Percentiles rank a stretch among this genome's conserved stretches.
Conservation (phyloP, 164 flowering plant species). For the Buxus sempervirens region DNA sequence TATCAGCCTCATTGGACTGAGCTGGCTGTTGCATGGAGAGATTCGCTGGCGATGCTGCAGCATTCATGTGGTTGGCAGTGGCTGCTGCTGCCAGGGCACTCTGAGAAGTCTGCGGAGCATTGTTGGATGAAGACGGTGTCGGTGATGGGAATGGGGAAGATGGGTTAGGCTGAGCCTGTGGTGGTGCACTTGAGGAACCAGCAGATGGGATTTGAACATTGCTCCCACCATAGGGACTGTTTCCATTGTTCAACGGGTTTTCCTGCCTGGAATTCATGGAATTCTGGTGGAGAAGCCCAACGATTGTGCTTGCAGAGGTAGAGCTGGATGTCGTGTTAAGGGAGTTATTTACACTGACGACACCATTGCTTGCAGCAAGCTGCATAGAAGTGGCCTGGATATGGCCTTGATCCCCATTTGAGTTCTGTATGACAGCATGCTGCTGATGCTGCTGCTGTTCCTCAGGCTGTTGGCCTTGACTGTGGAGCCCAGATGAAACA, state of each 20-base stretch:
- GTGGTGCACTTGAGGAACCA: slow-evolving; percentile 50
- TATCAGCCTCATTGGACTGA: slow-evolving; percentile 59
- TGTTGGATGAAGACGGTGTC: slow-evolving; percentile 72
- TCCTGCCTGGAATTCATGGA: slow-evolving; percentile 82
- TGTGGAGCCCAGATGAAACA: slow-evolving; percentile 44
- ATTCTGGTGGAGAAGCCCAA: slow-evolving; percentile 79
- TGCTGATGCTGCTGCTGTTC: slow-evolving; percentile 40
- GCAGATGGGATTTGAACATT: slow-evolving; percentile 73
- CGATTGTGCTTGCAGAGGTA: slow-evolving; percentile 51
- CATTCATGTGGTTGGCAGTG: slow-evolving; percentile 37
- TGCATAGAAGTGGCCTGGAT: slow-evolving; percentile 36
- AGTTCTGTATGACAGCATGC: slow-evolving; percentile 39
- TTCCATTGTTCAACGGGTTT: slow-evolving; percentile 45
- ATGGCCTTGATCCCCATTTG: slow-evolving; percentile 43
- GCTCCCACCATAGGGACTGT: slow-evolving; percentile 60
- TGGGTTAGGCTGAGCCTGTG: slow-evolving; percentile 53
- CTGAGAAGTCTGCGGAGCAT: slow-evolving; percentile 52
- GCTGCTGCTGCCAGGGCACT: slow-evolving; percentile 36
- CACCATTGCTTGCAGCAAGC: slow-evolving; percentile 45
- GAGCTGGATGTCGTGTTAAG: slow-evolving; percentile 37
- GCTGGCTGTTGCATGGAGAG: slow-evolving; percentile 45
- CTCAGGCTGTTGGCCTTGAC: slow-evolving; percentile 55
- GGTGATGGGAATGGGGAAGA: slow-evolving; percentile 70
- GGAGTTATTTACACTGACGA: slow-evolving; percentile 46
- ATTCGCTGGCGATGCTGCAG: slow-evolving; percentile 71